phyloP scores from a whole-genome alignment of 495 filamentous ascomycete species.

The Hyaloscypha hepaticicola region DNA sequence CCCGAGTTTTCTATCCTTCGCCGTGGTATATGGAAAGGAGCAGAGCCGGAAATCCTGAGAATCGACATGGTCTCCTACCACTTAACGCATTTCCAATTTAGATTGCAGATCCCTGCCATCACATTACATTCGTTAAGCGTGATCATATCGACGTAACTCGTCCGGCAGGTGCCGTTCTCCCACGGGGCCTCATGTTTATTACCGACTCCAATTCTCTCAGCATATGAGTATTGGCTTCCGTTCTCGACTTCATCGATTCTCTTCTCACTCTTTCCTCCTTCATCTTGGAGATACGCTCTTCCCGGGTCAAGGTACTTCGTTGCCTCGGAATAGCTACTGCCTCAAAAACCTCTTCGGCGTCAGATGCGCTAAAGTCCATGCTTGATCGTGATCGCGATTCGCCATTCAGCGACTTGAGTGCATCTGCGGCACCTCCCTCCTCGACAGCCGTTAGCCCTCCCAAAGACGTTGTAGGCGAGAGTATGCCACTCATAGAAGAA shows the following conservation, averaged over 20 bases:
- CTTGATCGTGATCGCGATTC: slow-evolving; percentile 43
- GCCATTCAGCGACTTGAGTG: slow-evolving; percentile 72
- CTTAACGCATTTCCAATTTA: neutral
- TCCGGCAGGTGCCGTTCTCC: slow-evolving; percentile 35
- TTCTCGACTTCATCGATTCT: slow-evolving; percentile 64
- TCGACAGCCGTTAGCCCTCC: slow-evolving; percentile 83
- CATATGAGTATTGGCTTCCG: slow-evolving; percentile 82
- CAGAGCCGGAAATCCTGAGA: neutral
- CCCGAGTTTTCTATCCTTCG: neutral
- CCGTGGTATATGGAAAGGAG: neutral
- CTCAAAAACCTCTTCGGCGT: slow-evolving; percentile 84
- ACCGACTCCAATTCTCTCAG: slow-evolving; percentile 86
- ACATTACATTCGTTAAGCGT: slow-evolving; percentile 21
- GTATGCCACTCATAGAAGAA: slow-evolving; percentile 65
- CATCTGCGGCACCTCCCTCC: slow-evolving; percentile 75
- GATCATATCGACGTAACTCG: slow-evolving; percentile 34
- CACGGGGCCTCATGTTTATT: slow-evolving; percentile 69
- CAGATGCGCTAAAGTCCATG: slow-evolving; percentile 43
- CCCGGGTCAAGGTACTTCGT: slow-evolving; percentile 73
- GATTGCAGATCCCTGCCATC: neutral
- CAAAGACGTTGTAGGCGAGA: slow-evolving; percentile 77
- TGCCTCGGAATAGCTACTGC: slow-evolving; percentile 75
- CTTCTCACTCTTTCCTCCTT: slow-evolving; percentile 78
- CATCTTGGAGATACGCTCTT: slow-evolving; percentile 86
- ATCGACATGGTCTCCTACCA: neutral